These are phyloP conservation scores for Crithidia acanthocephali DNA, from an alignment of 208 protist species.

Conservation along the genomic window DNA sequence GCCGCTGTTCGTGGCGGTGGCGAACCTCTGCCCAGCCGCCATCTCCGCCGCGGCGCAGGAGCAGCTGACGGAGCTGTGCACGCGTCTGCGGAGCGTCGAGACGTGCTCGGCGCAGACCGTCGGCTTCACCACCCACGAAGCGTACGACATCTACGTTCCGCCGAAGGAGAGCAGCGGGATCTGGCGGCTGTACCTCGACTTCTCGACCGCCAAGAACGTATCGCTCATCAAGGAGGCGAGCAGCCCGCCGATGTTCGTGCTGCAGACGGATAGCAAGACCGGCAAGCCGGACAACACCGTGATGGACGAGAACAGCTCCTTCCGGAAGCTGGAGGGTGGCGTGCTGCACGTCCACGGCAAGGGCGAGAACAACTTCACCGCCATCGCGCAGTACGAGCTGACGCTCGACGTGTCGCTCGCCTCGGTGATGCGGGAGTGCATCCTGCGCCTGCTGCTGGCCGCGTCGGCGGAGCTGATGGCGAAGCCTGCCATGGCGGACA, in stretches of 20 bases:
- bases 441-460: slow-evolving; percentile 56
- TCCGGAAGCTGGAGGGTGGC: slow-evolving; percentile 62
- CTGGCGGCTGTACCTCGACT: slow-evolving; percentile 75
- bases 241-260: slow-evolving; percentile 48
- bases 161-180: slow-evolving; percentile 25
- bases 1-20: slow-evolving; percentile 69
- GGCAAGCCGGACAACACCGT: slow-evolving; percentile 37
- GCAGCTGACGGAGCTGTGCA: slow-evolving; percentile 38
- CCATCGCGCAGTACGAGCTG: slow-evolving; percentile 73
- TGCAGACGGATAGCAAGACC: slow-evolving; percentile 32
- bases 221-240: slow-evolving; percentile 56
- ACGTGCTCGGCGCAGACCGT: slow-evolving; percentile 34
- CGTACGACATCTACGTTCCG: slow-evolving; percentile 74
- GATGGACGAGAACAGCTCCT: slow-evolving; percentile 50
- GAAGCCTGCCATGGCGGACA: slow-evolving; percentile 32
- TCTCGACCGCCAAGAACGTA: slow-evolving; percentile 58
- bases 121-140: slow-evolving; percentile 72
- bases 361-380: slow-evolving; percentile 75
- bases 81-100: slow-evolving; percentile 11
- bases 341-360: slow-evolving; percentile 66
- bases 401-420: slow-evolving; percentile 45
- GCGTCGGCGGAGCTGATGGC: slow-evolving; percentile 45
- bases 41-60: slow-evolving; percentile 45
- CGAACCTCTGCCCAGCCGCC: slow-evolving; percentile 55
- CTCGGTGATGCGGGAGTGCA: slow-evolving; percentile 51